Evolutionary conservation across 257 asterid genomes (phyloP).

Genomic region (Apocynum venetum): DNA sequence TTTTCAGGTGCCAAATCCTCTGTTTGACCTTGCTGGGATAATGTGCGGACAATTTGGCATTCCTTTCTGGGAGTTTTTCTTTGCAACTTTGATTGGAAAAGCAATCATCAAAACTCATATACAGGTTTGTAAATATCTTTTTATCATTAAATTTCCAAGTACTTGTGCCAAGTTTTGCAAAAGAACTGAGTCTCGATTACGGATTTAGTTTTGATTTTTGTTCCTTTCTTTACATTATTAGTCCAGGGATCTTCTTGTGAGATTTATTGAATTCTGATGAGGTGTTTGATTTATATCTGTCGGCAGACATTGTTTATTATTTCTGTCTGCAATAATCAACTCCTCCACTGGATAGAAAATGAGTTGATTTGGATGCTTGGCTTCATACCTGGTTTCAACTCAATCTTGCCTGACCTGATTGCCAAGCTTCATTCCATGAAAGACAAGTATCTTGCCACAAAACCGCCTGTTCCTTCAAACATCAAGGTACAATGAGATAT

Average conservation of each 20-base stretch:
- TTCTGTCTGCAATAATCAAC: slow-evolving; percentile 90
- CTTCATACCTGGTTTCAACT: slow-evolving; percentile 65
- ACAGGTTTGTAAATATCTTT: slow-evolving; percentile 46
- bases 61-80: slow-evolving; percentile 86
- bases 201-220: neutral
- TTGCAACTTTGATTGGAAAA: slow-evolving; percentile 85
- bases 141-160: neutral
- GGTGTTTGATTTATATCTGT: slow-evolving; percentile 6
- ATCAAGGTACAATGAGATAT: slow-evolving; percentile 38
- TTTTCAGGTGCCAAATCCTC: slow-evolving; percentile 83
- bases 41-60: slow-evolving; percentile 96
- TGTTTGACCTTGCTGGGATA: slow-evolving; percentile 96
- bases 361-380: slow-evolving; percentile 80
- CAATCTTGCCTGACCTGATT: slow-evolving; percentile 53
- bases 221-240: neutral
- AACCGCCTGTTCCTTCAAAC: slow-evolving; percentile 45
- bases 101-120: slow-evolving; percentile 91
- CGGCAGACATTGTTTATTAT: slow-evolving; percentile 83
- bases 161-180: neutral
- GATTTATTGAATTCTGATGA: slow-evolving; percentile 11
- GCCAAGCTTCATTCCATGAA: slow-evolving; percentile 78
- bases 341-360: slow-evolving; percentile 86
- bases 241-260: neutral
- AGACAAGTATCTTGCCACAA: slow-evolving; percentile 69
- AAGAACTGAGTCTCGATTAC: neutral